Base-by-base conservation (phyloP, 1,284 basidiomycete genomes). In the Sporisorium reilianum region DNA sequence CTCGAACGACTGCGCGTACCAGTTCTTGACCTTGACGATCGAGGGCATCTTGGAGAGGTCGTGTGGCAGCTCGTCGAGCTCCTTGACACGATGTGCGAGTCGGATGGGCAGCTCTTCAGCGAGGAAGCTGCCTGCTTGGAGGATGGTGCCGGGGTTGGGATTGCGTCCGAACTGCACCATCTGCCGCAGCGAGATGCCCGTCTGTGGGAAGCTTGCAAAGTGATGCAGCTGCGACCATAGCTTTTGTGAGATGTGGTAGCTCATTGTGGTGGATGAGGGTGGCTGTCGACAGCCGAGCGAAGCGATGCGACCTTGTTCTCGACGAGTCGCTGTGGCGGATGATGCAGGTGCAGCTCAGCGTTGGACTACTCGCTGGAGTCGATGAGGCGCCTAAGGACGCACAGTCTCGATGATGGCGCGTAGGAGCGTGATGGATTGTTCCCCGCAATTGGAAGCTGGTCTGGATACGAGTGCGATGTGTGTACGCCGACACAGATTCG, bases 1-100 rank as follows among this genome's bases (percentile, higher is more conserved):
- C 56, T 98, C 93, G 82, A 99, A 99, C 18, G 93, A 95, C 87
- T 99, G 94, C 0, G 95, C 96, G 84, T 99, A 99, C 96, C 96
- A 99, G 83, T 97, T 91, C 87, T 96, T 96, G 75, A 99, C 96
- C 83, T 93, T 94, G 75, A 92, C 90, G 76, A 99, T 98, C 50
- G 92, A 93, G 0, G 92, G 91, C 95, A 97, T 97, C 63, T 91
- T 90, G 80, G 91, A 91, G 66, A 99, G 88, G 55, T 94, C 92
- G 85, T 97, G 93, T 0, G 97, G 96, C 5, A 99, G 89, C 78
- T 94, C 91, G 81, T 98, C 94, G 40, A 99, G 90, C 87, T 99
- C 96, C 84, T 96, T 95, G 42, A 97, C 95, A 36, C 97, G 90
- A 85, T 99, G 96, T 0, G 95, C 95, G 18, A 99, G 89, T 32